These are phyloP conservation scores for Cyclotella kingstonii DNA, from an alignment of 108 stramenopile species.

Conservation along the genomic window DNA sequence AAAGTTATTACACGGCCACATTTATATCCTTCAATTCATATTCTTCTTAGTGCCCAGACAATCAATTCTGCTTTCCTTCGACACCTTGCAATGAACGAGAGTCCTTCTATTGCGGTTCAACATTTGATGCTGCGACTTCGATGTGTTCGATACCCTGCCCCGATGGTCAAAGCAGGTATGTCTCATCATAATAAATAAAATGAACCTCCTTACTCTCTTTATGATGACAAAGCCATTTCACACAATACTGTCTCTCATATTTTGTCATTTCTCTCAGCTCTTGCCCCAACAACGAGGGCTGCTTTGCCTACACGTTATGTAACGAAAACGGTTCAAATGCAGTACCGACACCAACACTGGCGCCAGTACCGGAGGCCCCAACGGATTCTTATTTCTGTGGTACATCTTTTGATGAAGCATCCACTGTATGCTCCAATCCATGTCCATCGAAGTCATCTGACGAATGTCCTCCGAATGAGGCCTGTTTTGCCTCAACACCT, in stretches of 20 bases:
- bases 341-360: conserved; percentile 34
- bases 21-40: no score
- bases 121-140: conserved; percentile 38
- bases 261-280: no score
- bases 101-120: conserved; percentile 46
- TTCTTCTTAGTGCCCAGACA: conserved; percentile 39
- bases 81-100: conserved; percentile 46
- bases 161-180: conserved; percentile 43
- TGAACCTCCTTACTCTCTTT: no score
- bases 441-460: conserved; percentile 62
- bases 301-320: conserved; percentile 58
- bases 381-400: conserved; percentile 47
- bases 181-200: no score
- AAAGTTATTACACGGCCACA: no score
- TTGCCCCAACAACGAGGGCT: conserved; percentile 36
- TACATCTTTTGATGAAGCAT: conserved; percentile 36
- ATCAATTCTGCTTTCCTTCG: conserved; percentile 42
- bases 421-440: conserved; percentile 48
- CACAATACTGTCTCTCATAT: no score
- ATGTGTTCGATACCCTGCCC: conserved; percentile 30
- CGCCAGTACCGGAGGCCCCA: conserved; percentile 32
- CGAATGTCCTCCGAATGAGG: conserved; percentile 64
- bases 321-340: conserved; percentile 48
- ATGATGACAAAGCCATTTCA: no score
- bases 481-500: conserved; percentile 74